phyloP scores from a whole-genome alignment of 257 asterid species.

The Solanum tarapatanum region DNA sequence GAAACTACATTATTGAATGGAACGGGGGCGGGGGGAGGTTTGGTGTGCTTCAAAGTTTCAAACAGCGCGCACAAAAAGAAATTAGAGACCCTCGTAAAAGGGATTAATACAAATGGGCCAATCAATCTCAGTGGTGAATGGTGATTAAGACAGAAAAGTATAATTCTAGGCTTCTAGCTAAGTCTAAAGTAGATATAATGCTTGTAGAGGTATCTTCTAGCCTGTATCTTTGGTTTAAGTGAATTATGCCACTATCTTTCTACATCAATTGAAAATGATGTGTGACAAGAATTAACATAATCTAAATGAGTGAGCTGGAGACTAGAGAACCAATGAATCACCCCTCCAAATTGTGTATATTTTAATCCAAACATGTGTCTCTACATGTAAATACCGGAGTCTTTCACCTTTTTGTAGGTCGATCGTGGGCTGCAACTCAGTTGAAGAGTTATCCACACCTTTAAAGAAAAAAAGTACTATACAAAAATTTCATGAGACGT shows the following conservation, averaged over 20 bases:
- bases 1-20: conserved; percentile 4
- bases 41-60: not conserved
- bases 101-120: not conserved
- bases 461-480: not conserved
- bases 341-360: not conserved
- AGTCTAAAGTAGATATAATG: not conserved
- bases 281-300: not conserved
- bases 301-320: not conserved
- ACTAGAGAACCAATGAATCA: not conserved
- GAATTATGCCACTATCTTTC: not conserved
- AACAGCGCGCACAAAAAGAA: not conserved
- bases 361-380: not conserved
- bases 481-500: not conserved
- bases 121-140: not conserved
- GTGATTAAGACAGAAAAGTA: conserved; percentile 4
- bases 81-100: not conserved
- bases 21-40: not conserved
- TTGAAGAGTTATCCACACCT: no score
- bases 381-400: not conserved
- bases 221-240: not conserved
- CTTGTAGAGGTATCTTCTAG: not conserved
- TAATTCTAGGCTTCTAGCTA: not conserved
- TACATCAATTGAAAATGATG: not conserved
- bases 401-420: not conserved
- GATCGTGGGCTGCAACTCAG: no score